These are phyloP conservation scores for Xylariaceae sp. DNA, from an alignment of 2,329 filamentous ascomycete genomes.

Conservation along the genomic window DNA sequence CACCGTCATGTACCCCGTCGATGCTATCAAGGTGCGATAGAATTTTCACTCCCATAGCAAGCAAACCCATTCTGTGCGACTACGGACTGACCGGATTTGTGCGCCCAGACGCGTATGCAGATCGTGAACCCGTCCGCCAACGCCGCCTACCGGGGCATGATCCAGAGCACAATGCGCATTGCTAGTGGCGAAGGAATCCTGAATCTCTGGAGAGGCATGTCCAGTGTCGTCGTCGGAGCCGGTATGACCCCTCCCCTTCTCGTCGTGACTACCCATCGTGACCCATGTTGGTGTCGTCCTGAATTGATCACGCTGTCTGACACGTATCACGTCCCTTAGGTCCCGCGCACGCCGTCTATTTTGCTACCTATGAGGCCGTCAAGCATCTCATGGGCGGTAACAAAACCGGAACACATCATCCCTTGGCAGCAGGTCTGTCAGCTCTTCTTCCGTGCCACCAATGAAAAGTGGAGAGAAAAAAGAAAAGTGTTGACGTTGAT, in stretches of 20 bases:
- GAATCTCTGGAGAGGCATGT: conserved; percentile 93
- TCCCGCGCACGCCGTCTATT: conserved; percentile 95
- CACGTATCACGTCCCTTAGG: conserved; percentile 45
- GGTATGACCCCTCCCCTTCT: conserved; percentile 49
- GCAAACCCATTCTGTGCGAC: conserved; percentile 17
- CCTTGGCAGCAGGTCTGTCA: conserved; percentile 76
- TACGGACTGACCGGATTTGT: conserved; percentile 19
- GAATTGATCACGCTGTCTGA: conserved; percentile 1
- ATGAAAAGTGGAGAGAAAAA: not conserved
- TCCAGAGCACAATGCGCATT: conserved; percentile 89
- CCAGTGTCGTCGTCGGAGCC: conserved; percentile 91
- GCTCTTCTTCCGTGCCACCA: not conserved
- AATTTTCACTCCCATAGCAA: not conserved
- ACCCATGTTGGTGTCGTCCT: not conserved
- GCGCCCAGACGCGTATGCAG: conserved; percentile 87
- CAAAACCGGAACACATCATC: conserved; percentile 79
- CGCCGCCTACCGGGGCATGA: conserved; percentile 80
- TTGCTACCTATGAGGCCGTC: conserved; percentile 94
- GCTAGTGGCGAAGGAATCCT: conserved; percentile 82
- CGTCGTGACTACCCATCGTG: too few species aligned
- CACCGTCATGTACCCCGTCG: conserved; percentile 98
- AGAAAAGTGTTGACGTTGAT: conserved; percentile 9
- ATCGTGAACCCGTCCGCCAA: conserved; percentile 78
- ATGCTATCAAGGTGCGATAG: conserved; percentile 80
- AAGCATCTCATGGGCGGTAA: conserved; percentile 97